Percentiles rank a stretch among this genome's conserved stretches.
Conservation (phyloP, 345 rosid species). For the Garcia nutans region DNA sequence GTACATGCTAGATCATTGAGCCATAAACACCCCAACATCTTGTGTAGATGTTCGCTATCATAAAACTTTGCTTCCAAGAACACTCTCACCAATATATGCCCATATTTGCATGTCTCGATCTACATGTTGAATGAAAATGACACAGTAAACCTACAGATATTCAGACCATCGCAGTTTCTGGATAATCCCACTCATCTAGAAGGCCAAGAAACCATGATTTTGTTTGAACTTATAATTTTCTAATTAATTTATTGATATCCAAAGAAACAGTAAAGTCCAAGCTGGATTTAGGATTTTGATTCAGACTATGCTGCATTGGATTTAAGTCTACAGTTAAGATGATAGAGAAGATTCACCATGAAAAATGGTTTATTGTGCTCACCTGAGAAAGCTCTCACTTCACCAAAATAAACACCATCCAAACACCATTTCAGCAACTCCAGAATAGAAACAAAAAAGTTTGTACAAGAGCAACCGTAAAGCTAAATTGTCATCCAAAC, state of each 20-base stretch:
- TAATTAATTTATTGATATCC: not conserved
- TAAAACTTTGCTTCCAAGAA: not conserved
- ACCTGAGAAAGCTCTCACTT: not conserved
- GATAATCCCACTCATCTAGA: not conserved
- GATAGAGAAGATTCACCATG: not conserved
- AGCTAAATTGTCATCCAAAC: not conserved
- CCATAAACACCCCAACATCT: too few species aligned
- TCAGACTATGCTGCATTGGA: not conserved
- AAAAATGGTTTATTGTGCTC: not conserved
- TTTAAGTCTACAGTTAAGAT: conserved; percentile 7
- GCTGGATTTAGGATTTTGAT: not conserved
- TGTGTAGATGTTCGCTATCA: not conserved
- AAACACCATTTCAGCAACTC: not conserved
- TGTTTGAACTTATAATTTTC: not conserved
- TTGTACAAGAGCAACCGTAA: not conserved
- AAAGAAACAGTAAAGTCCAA: not conserved
- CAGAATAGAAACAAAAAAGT: not conserved
- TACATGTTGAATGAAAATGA: not conserved
- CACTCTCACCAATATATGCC: not conserved
- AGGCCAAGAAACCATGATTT: not conserved
- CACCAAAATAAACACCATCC: not conserved
- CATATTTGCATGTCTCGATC: not conserved
- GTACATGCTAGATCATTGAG: not conserved
- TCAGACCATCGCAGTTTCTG: not conserved
- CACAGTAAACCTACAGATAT: not conserved